Conservation (phyloP, 257 asterid genomes). For the Cruciata laevipes region DNA sequence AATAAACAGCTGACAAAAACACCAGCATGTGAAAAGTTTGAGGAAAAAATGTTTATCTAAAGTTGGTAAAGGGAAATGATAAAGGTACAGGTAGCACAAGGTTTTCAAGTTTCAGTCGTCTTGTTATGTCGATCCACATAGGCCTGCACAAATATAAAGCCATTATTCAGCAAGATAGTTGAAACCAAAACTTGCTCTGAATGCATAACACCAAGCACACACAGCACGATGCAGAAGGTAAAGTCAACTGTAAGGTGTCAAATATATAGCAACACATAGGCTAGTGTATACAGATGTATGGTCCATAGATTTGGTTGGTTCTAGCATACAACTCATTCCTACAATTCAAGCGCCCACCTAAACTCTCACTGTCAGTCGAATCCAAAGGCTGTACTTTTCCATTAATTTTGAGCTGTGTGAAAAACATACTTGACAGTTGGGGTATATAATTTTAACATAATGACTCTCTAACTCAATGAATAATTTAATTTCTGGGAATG, state of each 20-base stretch:
- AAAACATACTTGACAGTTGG: background rate
- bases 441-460: background rate
- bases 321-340: background rate
- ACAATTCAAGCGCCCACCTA: background rate
- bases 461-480: background rate
- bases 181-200: background rate
- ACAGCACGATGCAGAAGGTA: background rate
- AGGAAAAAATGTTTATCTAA: background rate
- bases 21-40: background rate
- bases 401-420: background rate
- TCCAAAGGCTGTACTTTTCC: background rate
- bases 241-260: background rate
- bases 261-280: background rate
- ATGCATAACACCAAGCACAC: background rate
- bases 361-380: background rate
- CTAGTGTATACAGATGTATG: background rate
- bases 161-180: background rate
- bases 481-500: background rate
- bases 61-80: background rate
- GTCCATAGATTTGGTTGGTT: too few relatives aligned
- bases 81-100: constrained; percentile 1
- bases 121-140: constrained; percentile 57
- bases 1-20: background rate
- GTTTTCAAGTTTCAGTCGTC: constrained; percentile 43
- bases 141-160: constrained; percentile 42